These are phyloP conservation scores for Prinsepia uniflora DNA, from an alignment of 306 rosid genomes.

Conservation along the genomic window DNA sequence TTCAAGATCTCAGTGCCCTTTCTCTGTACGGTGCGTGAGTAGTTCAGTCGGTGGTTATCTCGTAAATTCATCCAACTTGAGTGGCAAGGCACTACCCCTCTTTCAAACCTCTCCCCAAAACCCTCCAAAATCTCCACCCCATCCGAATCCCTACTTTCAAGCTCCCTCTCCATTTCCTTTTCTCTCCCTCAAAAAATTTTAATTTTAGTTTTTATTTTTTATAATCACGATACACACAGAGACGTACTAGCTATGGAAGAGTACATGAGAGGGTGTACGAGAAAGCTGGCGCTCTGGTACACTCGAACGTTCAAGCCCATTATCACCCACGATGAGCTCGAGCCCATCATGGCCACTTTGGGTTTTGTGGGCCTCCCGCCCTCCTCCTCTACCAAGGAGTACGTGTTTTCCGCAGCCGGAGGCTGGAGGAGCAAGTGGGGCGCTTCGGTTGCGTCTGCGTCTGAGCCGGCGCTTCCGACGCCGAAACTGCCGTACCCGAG, in stretches of 20 bases:
- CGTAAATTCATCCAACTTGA: constrained; percentile 2
- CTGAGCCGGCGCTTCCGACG: constrained; percentile 27
- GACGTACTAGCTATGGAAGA: constrained; percentile 25
- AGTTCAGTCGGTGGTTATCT: neutral
- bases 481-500: constrained; percentile 51
- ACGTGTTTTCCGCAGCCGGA: constrained; percentile 33
- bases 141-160: neutral
- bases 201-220: too few species aligned
- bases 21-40: too few species aligned
- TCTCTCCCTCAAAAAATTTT: neutral
- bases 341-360: constrained; percentile 47
- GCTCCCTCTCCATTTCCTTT: neutral
- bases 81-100: neutral
- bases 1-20: neutral
- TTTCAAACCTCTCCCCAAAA: constrained; percentile 13
- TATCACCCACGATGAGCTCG: constrained; percentile 59
- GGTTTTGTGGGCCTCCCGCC: constrained; percentile 46
- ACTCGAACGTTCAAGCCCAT: constrained; percentile 51
- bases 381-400: constrained; percentile 29
- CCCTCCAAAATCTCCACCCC: constrained; percentile 8
- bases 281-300: constrained; percentile 48
- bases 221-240: neutral
- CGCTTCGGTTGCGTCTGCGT: neutral
- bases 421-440: constrained; percentile 22
- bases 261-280: constrained; percentile 35